Evolutionary conservation across 306 rosid genomes (phyloP), one percentile per base, ranked within the genome.

Genomic region (Herpetospermum pedunculosum): DNA sequence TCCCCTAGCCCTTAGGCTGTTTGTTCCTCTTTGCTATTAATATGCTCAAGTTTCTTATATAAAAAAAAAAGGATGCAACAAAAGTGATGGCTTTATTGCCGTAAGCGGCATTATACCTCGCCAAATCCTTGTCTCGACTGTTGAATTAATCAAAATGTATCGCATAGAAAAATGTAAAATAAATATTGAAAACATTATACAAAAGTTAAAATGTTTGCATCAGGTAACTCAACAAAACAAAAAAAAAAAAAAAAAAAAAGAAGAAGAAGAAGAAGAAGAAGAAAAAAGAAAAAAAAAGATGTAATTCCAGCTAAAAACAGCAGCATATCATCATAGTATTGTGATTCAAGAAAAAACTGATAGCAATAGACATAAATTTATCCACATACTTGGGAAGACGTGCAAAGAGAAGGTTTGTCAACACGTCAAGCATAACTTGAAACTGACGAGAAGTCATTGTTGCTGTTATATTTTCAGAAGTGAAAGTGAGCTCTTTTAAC

Each of bases 361-460:
- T 46, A 68, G 13, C 64, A 14, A 18, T 64, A 50, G 40, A 15
- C 75, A 65, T 67, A 54, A 57, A 68, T 54, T 26, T 38, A 70
- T 35, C 71, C 70, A 73, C 92, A 85, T 84, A 95, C 99, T 95
- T 95, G 49, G 99, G 99, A 73, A 79, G 89, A 43, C 96, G 96
- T 49, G 96, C 93, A 83, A 89, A 89, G 62, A 95, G 96, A 81
- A 95, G 99, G 83, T 92, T 95, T 74, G 96, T 89, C 81, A 95
- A 83, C 75, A 95, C 96, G 87, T 83, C 96, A 77, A 85, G 79
- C 99, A 95, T 91, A 82, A 95, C 96, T 78, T 91, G 99, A 88
- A 92, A 95, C 81, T 95, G 99, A 65, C 96, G 96, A 80, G 99
- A 92, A 57, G 99, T 95, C 99, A 95, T 95, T 69, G 97, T 91